Percentiles rank a stretch among this genome's conserved stretches.
phyloP scores from a whole-genome alignment of 1,284 basidiomycete species.

The Jaminaea rosea region DNA sequence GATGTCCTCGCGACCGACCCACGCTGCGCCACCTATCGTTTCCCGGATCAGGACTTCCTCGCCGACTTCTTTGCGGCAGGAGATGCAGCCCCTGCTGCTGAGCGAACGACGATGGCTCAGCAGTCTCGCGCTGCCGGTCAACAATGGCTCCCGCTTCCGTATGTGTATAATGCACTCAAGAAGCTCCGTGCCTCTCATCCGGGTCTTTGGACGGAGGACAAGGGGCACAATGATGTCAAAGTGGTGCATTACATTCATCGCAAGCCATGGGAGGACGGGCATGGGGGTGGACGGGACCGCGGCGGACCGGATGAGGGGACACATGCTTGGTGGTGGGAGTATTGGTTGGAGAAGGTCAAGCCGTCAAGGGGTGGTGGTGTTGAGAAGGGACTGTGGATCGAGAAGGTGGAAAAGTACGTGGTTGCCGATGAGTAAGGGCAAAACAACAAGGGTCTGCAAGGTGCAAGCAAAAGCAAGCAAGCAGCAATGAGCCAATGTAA shows the following conservation, averaged over 20 bases:
- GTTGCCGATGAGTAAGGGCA: too few relatives aligned
- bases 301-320: slow-evolving; percentile 14
- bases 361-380: background rate
- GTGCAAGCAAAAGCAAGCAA: too few relatives aligned
- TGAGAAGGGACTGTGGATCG: background rate
- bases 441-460: too few relatives aligned
- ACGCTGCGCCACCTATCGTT: slow-evolving; percentile 62
- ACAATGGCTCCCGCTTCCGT: slow-evolving; percentile 57
- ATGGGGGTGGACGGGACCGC: slow-evolving; percentile 6
- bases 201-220: slow-evolving; percentile 65
- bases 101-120: background rate
- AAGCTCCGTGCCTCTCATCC: slow-evolving; percentile 63
- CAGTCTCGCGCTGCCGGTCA: too few relatives aligned
- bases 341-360: slow-evolving; percentile 6
- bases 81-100: slow-evolving; percentile 50
- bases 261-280: slow-evolving; percentile 32
- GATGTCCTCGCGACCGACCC: slow-evolving; percentile 62
- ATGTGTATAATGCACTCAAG: slow-evolving; percentile 79
- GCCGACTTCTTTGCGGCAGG: slow-evolving; percentile 70
- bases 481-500: too few relatives aligned
- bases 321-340: slow-evolving; percentile 37
- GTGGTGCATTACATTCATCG: slow-evolving; percentile 42
- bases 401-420: slow-evolving; percentile 1
- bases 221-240: too few relatives aligned
- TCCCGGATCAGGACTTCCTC: slow-evolving; percentile 87